phyloP scores from a whole-genome alignment of 257 asterid genomes.

The Capsicum pubescens region DNA sequence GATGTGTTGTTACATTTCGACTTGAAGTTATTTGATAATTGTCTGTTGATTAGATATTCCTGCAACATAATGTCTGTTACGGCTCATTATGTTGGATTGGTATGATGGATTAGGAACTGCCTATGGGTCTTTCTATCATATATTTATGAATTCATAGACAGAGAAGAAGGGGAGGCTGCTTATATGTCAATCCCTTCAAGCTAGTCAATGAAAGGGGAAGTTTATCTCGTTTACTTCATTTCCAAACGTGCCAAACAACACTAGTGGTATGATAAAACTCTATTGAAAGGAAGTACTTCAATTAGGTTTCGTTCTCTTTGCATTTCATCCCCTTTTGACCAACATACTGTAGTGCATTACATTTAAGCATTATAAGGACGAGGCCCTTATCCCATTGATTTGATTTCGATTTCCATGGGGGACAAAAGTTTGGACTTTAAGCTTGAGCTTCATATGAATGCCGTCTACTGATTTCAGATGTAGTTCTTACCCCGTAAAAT shows the following conservation, averaged over 20 bases:
- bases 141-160: background rate
- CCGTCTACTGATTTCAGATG: background rate
- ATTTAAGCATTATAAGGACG: background rate
- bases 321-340: conserved; percentile 1
- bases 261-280: background rate
- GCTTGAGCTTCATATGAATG: conserved; percentile 17
- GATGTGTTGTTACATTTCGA: background rate
- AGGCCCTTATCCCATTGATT: background rate
- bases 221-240: background rate
- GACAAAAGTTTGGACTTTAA: conserved; percentile 1
- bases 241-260: background rate
- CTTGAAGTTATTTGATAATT: conserved; percentile 18
- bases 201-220: background rate
- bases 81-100: background rate
- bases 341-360: background rate
- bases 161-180: conserved; percentile 15
- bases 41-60: background rate
- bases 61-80: conserved; percentile 2
- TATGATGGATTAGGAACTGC: background rate
- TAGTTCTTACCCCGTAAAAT: background rate
- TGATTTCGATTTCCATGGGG: background rate
- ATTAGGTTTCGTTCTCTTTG: conserved; percentile 9
- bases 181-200: conserved; percentile 5
- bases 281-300: background rate
- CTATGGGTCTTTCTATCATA: background rate